Evolutionary conservation across 73 alveolate genomes (phyloP).

Genomic region (Paramecium sonneborni): DNA sequence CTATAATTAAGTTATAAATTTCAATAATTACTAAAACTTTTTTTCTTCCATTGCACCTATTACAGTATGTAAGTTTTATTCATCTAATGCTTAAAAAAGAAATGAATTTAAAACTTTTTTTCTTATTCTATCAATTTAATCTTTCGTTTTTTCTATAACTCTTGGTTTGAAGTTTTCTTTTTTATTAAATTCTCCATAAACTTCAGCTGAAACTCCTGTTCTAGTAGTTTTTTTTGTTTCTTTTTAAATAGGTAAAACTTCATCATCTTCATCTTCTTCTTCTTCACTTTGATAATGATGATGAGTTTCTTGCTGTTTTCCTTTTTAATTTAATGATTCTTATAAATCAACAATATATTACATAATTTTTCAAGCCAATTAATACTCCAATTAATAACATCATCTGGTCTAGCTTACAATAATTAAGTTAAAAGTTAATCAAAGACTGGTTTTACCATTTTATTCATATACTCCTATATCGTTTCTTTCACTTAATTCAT

Average conservation of each 20-base stretch:
- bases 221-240: conserved; percentile 58
- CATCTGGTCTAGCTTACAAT: conserved; percentile 54
- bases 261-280: conserved; percentile 66
- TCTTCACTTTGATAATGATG: conserved; percentile 58
- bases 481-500: not conserved
- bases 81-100: conserved; percentile 90
- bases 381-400: conserved; percentile 14
- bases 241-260: not conserved
- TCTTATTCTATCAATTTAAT: conserved; percentile 74
- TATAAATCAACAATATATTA: not conserved
- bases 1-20: not conserved
- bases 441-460: conserved; percentile 49
- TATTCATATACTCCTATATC: conserved; percentile 31
- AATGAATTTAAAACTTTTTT: conserved; percentile 80
- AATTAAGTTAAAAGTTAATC: conserved; percentile 28
- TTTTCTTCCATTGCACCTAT: conserved; percentile 97
- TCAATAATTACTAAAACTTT: conserved; percentile 57
- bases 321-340: not conserved
- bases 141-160: conserved; percentile 75
- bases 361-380: conserved; percentile 45
- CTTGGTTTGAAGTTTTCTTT: conserved; percentile 79
- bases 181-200: conserved; percentile 87
- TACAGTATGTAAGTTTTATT: conserved; percentile 87
- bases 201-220: conserved; percentile 91
- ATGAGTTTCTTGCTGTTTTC: not conserved